Base-by-base conservation (phyloP, 2,329 filamentous ascomycete genomes). In the Cercospora brassicicola region DNA sequence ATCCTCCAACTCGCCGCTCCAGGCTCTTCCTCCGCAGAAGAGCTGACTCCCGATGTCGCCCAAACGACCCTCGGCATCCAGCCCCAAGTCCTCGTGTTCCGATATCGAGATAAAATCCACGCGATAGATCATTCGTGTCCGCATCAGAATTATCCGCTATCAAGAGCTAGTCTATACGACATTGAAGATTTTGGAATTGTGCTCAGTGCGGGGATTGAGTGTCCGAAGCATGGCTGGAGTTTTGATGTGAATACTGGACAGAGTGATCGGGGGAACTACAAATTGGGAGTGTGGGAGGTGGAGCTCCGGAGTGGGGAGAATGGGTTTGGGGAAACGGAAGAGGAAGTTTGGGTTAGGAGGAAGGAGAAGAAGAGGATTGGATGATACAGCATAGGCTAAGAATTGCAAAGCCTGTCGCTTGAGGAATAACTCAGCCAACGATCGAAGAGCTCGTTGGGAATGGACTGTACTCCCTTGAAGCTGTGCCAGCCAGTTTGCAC, bases 121-220 rank as follows among this genome's bases (percentile, higher is more conserved):
- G 90, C 89, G 0, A 81, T 91, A 23, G 88, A 91, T 67, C 89
- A 91, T 80, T 89, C 90, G 82, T 92, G 90, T 67, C 90, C 90
- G 0, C 90, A 92, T 72, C 87, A 86, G 1, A 85, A 88, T 0
- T 91, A 86, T 66, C 89, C 90, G 0, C 82, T 92, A 1, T 90
- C 88, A 0, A 83, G 86, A 53, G 89, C 87, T 0, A 84, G 79
- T 0, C 82, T 88, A 0, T 91, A 91, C 67, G 90, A 92, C 64
- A 91, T 92, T 72, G 90, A 92, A 72, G 90, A 92, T 68, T 92
- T 91, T 75, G 89, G 90, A 0, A 79, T 90, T 2, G 81, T 84
- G 4, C 76, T 90, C 6, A 89, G 87, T 64, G 84, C 87, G 0
- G 90, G 89, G 0, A 79, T 92, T 3, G 85, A 83, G 0, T 92